These are phyloP conservation scores for Podila horticola DNA, from an alignment of 192 early-diverging fungal species.

Conservation along the genomic window DNA sequence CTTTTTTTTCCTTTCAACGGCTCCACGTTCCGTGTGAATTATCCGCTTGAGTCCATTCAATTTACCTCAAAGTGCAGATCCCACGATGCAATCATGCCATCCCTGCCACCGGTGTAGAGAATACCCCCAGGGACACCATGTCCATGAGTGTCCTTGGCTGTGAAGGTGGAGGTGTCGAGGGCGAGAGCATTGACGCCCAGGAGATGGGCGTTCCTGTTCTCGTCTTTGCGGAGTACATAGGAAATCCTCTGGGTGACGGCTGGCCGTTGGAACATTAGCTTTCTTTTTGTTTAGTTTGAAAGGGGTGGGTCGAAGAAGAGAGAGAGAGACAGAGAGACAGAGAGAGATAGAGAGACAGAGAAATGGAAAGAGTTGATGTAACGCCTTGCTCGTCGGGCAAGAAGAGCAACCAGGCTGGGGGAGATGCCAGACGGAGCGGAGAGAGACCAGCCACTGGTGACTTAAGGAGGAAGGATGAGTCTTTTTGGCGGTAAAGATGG, in stretches of 20 bases:
- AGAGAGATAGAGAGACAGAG: neutral
- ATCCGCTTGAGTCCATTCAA: neutral
- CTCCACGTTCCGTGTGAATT: too few species aligned
- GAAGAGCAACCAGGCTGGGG: too few species aligned
- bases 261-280: slow-evolving; percentile 44
- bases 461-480: too few species aligned
- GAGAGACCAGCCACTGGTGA: too few species aligned
- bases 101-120: slow-evolving; percentile 90
- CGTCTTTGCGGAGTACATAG: slow-evolving; percentile 66
- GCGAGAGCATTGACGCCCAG: slow-evolving; percentile 90
- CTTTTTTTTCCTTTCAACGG: too few species aligned
- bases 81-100: slow-evolving; percentile 91
- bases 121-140: slow-evolving; percentile 63
- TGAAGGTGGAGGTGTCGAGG: slow-evolving; percentile 63
- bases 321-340: neutral
- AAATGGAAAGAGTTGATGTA: neutral
- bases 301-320: neutral
- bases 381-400: too few species aligned
- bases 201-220: slow-evolving; percentile 72
- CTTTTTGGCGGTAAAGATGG: too few species aligned
- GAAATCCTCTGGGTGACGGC: slow-evolving; percentile 58
- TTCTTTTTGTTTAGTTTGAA: neutral
- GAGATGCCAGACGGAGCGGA: too few species aligned
- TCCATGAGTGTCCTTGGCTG: slow-evolving; percentile 10
- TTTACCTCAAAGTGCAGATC: slow-evolving; percentile 69